Evolutionary conservation across 1,284 basidiomycete species (phyloP).

Genomic region (Microbotryum silenes-acaulis): DNA sequence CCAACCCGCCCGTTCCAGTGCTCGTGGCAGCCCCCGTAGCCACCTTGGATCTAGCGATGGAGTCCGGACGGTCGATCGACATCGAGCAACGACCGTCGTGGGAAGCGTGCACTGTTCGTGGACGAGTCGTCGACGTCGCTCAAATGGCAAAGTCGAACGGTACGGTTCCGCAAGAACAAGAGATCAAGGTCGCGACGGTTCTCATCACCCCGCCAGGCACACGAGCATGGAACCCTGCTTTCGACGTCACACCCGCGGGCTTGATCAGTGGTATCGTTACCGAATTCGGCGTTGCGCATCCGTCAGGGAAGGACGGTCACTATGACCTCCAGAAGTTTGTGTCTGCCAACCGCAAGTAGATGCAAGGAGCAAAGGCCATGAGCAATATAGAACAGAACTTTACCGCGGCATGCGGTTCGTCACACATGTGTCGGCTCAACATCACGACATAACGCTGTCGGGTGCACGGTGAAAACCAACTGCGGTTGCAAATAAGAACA

Average conservation of each 20-base stretch:
- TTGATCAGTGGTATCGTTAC: conserved; percentile 43
- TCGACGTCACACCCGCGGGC: conserved; percentile 85
- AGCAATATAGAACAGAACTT: too few species aligned
- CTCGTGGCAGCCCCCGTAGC: conserved; percentile 83
- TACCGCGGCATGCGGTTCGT: too few species aligned
- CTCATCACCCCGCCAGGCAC: conserved; percentile 53
- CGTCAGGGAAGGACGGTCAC: too few species aligned
- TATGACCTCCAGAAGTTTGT: too few species aligned
- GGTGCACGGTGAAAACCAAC: too few species aligned
- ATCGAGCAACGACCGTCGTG: conserved; percentile 80
- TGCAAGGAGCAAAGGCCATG: too few species aligned
- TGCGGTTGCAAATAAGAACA: too few species aligned
- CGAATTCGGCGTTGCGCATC: conserved; percentile 33
- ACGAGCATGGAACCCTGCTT: conserved; percentile 77
- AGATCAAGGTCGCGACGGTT: conserved; percentile 60
- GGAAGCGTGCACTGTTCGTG: conserved; percentile 79
- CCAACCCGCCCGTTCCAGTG: conserved; percentile 69
- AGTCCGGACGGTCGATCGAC: conserved; percentile 64
- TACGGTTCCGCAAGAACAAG: conserved; percentile 49
- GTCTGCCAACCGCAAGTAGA: too few species aligned
- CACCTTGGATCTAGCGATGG: conserved; percentile 76
- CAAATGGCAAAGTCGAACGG: conserved; percentile 44
- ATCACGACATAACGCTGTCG: too few species aligned
- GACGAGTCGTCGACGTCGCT: conserved; percentile 43
- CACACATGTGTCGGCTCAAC: too few species aligned